Evolutionary conservation across 2,329 filamentous ascomycete genomes (phyloP).

Genomic region (Orbilia oligospora): DNA sequence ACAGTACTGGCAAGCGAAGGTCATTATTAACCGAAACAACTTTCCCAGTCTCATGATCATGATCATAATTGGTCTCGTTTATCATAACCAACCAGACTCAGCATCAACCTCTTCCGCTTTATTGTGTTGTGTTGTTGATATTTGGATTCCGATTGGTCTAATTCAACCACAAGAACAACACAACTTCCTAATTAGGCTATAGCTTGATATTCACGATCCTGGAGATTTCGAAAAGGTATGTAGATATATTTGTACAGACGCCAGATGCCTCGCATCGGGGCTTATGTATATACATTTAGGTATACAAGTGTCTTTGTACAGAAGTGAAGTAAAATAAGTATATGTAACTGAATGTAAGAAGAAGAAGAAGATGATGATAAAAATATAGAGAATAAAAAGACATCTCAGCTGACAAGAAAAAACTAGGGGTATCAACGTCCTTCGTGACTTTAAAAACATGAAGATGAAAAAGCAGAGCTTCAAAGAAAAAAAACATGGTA

Average conservation of each 20-base stretch:
- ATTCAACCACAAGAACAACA: constrained; percentile 6
- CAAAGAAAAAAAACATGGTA: neutral
- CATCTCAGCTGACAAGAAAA: neutral
- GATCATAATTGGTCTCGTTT: too few relatives aligned
- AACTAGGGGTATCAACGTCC: constrained; percentile 28
- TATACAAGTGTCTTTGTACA: constrained; percentile 55
- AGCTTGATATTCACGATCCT: neutral
- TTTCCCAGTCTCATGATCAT: too few relatives aligned
- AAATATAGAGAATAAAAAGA: neutral
- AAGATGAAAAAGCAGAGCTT: constrained; percentile 8
- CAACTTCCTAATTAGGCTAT: constrained; percentile 14
- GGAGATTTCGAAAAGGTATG: neutral
- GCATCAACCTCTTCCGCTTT: too few relatives aligned
- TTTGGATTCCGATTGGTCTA: neutral
- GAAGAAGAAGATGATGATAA: too few relatives aligned
- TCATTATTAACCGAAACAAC: too few relatives aligned
- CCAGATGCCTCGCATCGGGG: constrained; percentile 30
- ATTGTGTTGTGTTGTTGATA: constrained; percentile 1
- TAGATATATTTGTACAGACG: constrained; percentile 39
- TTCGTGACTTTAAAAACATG: neutral
- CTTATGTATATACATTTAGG: constrained; percentile 44
- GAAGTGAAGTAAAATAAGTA: constrained; percentile 7
- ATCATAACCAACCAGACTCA: too few relatives aligned
- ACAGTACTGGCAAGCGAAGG: too few relatives aligned
- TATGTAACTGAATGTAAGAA: neutral